Evolutionary conservation across 495 filamentous ascomycete genomes (phyloP), one percentile per base, ranked within the genome.

Genomic region (Pyrenula massariospora): DNA sequence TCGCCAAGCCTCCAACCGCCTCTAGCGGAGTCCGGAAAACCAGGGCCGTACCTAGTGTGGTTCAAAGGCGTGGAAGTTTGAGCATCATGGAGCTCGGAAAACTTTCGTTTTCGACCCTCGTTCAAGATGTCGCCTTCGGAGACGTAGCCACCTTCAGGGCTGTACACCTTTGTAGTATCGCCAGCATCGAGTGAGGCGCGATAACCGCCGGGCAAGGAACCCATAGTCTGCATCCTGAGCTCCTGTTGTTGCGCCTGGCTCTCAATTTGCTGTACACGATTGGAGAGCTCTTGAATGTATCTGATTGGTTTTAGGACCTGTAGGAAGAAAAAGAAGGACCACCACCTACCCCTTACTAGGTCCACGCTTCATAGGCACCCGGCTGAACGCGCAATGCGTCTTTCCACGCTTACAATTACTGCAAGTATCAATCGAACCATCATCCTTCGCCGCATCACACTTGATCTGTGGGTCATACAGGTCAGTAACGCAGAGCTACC

Each of bases 221-320:
- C 50, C 73, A 76, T 77, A 42, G 31, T 42, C 31, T 42, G 57
- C 1, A 50, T 52, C 42, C 51, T 64, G 20, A 62, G 65, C 10
- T 71, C 65, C 31, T 72, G 61, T 15, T 42, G 31, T 8, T 42
- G 31, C 5, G 31, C 31, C 59, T 83, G 80, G 49, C 79, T 85
- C 60, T 97, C 92, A 22, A 97, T 84, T 1, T 80, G 84, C 58
- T 92, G 83, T 53, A 97, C 78, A 24, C 92, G 79, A 60, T 96
- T 91, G 25, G 91, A 90, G 1, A 97, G 78, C 65, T 97, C 92
- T 66, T 96, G 96, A 66, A 97, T 97, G 63, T 97, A 97, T 0
- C 88, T 92, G 63, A 19, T 55, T 1, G 24, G 5, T 20, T 25
- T 22, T 11, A 49, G 59, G 69, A 52, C 49, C 58, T 55, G 49